Conservation (phyloP, 805 yeast species). For the Cyberlindnera amylophila region DNA sequence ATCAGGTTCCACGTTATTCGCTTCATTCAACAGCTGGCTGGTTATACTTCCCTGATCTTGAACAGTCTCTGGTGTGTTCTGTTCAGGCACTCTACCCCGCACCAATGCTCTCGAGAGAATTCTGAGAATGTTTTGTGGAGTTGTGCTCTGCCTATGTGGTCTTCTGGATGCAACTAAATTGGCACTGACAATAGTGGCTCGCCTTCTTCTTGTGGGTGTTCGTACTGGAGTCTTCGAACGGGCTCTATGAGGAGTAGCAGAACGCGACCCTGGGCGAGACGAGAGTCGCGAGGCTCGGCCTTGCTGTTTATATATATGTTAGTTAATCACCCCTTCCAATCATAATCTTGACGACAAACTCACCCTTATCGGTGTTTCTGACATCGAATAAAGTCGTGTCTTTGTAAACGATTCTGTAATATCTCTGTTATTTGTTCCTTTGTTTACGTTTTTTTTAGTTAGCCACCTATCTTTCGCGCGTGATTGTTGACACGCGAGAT, state of each 20-base stretch:
- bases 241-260: conserved; percentile 15
- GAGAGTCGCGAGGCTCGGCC: conserved; percentile 7
- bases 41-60: neutral
- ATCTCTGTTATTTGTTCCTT: too few species aligned
- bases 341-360: too few species aligned
- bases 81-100: conserved; percentile 8
- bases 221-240: conserved; percentile 23
- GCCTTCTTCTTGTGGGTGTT: conserved; percentile 25
- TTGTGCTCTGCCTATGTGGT: conserved; percentile 15
- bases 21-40: neutral
- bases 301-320: conserved; percentile 1
- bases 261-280: conserved; percentile 9
- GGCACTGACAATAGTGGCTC: conserved; percentile 23
- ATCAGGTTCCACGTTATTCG: neutral
- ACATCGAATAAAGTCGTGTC: too few species aligned
- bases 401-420: too few species aligned
- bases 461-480: too few species aligned
- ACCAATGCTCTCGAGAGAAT: conserved; percentile 23
- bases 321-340: too few species aligned
- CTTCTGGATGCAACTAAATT: conserved; percentile 23
- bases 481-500: neutral
- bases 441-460: too few species aligned
- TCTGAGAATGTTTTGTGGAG: conserved; percentile 24
- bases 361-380: conserved; percentile 11
- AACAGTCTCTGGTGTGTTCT: conserved; percentile 1